Base-by-base conservation (phyloP, 164 flowering plant genomes). In the Chimonanthus praecox region DNA sequence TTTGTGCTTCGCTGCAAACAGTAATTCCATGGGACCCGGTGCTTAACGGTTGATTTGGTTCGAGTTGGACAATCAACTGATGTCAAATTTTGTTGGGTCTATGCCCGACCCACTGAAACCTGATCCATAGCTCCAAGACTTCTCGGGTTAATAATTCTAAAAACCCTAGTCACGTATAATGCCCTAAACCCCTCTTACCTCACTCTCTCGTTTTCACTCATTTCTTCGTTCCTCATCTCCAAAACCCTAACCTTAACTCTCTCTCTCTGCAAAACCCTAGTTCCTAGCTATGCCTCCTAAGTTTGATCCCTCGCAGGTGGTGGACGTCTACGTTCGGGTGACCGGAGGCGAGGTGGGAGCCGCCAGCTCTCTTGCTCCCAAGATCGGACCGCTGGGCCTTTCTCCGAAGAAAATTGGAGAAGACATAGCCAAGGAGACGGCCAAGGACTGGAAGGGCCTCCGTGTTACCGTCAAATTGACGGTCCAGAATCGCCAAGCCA, bases 371-470 rank as follows among this genome's bases (percentile, higher is more conserved):
- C 89, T 89, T 60, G 90, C 94, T 8, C 94, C 94, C 5, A 89
- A 89, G 76, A 89, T 89, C 78, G 94, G 94, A 0, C 94, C 94
- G 0, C 84, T 89, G 45, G 94, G 94, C 73, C 87, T 89, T 50
- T 89, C 91, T 7, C 94, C 94, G 4, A 88, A 89, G 80, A 89
- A 89, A 83, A 85, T 89, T 78, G 91, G 91, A 72, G 91, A 89
- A 75, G 94, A 88, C 78, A 89, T 88, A 21, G 91, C 94, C 67
- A 89, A 89, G 68, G 91, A 88, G 79, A 88, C 91, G 2, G 91
- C 93, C 13, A 88, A 88, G 82, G 94, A 89, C 79, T 89, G 94
- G 94, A 89, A 89, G 89, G 94, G 94, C 49, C 88, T 89, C 18
- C 83, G 94, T 0, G 94, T 89, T 54, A 89, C 91, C 15, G 94